Percentiles rank a stretch among this genome's conserved stretches.
These are phyloP conservation scores for Moringa oleifera DNA, from an alignment of 345 rosid species.

Conservation along the genomic window DNA sequence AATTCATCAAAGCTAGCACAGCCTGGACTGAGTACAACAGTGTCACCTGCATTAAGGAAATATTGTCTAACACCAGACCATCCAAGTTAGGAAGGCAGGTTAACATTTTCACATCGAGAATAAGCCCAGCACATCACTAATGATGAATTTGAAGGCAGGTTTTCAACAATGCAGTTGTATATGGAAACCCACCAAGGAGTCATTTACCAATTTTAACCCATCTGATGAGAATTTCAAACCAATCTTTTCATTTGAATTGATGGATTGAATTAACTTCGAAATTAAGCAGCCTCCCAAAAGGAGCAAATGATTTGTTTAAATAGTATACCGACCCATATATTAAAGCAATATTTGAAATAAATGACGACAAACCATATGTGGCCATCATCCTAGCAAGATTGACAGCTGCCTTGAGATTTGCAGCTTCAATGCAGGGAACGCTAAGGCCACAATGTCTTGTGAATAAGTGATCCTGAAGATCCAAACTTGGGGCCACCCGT, in stretches of 20 bases:
- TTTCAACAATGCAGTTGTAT: neutral
- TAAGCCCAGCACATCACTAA: neutral
- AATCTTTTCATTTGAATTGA: too few species aligned
- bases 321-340: too few species aligned
- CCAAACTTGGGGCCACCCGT: conserved; percentile 27
- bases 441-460: conserved; percentile 23
- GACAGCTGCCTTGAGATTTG: conserved; percentile 26
- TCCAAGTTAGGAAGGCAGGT: neutral
- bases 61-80: neutral
- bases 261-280: too few species aligned
- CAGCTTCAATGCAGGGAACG: conserved; percentile 26
- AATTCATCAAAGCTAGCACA: conserved; percentile 39
- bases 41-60: conserved; percentile 18
- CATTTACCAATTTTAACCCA: too few species aligned
- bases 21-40: conserved; percentile 29
- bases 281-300: too few species aligned
- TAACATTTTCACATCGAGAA: neutral
- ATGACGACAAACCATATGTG: conserved; percentile 20
- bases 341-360: neutral
- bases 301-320: too few species aligned
- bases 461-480: conserved; percentile 23
- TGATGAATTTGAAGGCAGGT: neutral
- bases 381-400: conserved; percentile 21
- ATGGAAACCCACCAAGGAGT: neutral
- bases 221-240: too few species aligned